Base-by-base conservation (phyloP, 192 early-diverging fungal genomes). In the Coemansia sp. region DNA sequence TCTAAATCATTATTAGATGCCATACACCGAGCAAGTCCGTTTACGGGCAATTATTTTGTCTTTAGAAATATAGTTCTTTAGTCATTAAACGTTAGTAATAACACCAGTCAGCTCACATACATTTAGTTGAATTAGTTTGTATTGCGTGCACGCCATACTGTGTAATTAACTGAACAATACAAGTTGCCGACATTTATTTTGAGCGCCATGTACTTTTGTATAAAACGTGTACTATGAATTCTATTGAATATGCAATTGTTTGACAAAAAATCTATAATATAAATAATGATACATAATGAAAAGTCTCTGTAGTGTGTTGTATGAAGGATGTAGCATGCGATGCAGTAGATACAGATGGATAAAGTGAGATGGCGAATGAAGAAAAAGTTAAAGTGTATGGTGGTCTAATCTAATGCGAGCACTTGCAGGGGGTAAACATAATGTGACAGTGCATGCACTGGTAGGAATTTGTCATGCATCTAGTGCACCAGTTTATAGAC, bases 401-500 rank as follows among this genome's bases (percentile, higher is more conserved):
- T 23, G 19, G 10, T 25, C 23, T 53, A 53, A n/a, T 4, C 15
- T 45, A 45, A n/a, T 45, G 41, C 15, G 41, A 0, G 51, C 58
- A 67, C 37, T 52, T 43, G 51, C 57, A 67, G 19, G 49, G 55
- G 5, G 70, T 63, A 24, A 80, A 68, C 55, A 75, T 57, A 10
- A 62, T 70, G 63, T 61, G 70, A 66, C 77, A 80, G 22, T 71
- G 72, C 24, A 65, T 65, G 63, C 77, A 80, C 51, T 80, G 77
- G 55, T 75, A 80, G 45, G 72, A 68, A 64, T 75, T 80, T 17
- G 65, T 57, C 8, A 57, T 21, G 62, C 77, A 80, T 37, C 53
- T 68, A 29, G 47, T 57, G 57, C 77, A 80, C 68, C 72, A 80
- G 38, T 80, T 72, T 22, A 80, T 62, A 39, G 77, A 80, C 77